Percentiles rank a stretch among this genome's conserved stretches.
Evolutionary conservation across 1,284 basidiomycete genomes (phyloP).

Genomic region (Agroathelia rolfsii): DNA sequence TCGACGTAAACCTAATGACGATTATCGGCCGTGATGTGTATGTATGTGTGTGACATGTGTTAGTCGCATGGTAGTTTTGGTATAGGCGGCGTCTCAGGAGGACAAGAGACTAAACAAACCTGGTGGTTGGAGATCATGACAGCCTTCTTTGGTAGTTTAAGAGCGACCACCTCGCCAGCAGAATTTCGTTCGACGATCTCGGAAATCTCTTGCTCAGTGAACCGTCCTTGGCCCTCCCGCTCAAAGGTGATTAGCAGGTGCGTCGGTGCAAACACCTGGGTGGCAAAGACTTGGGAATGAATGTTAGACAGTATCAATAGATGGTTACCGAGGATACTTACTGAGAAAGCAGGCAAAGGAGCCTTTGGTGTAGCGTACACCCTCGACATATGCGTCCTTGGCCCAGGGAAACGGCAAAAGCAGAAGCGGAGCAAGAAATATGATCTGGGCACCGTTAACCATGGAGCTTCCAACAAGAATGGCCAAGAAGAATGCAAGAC

Average conservation of each 20-base stretch:
- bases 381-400: constrained; percentile 47
- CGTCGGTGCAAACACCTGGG: constrained; percentile 77
- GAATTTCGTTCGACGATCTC: constrained; percentile 44
- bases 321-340: too few relatives aligned
- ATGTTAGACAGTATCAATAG: too few relatives aligned
- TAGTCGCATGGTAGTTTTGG: background rate
- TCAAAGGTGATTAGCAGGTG: constrained; percentile 70
- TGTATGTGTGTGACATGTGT: constrained; percentile 5
- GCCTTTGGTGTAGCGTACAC: constrained; percentile 75
- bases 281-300: constrained; percentile 62
- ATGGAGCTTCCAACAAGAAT: constrained; percentile 64
- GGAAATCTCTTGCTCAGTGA: constrained; percentile 49
- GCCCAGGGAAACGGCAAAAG: constrained; percentile 43
- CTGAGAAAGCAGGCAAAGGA: constrained; percentile 68
- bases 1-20: constrained; percentile 90
- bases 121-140: constrained; percentile 80
- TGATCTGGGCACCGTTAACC: constrained; percentile 62
- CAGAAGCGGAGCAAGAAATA: constrained; percentile 55
- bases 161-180: constrained; percentile 43
- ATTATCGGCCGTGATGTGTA: constrained; percentile 6
- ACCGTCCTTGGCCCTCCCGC: constrained; percentile 48
- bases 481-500: constrained; percentile 43
- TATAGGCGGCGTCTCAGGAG: constrained; percentile 4
- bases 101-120: too few relatives aligned
- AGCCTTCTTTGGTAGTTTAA: constrained; percentile 69